These are phyloP conservation scores for Zanthoxylum bungeanum DNA, from an alignment of 345 rosid species.

Conservation along the genomic window DNA sequence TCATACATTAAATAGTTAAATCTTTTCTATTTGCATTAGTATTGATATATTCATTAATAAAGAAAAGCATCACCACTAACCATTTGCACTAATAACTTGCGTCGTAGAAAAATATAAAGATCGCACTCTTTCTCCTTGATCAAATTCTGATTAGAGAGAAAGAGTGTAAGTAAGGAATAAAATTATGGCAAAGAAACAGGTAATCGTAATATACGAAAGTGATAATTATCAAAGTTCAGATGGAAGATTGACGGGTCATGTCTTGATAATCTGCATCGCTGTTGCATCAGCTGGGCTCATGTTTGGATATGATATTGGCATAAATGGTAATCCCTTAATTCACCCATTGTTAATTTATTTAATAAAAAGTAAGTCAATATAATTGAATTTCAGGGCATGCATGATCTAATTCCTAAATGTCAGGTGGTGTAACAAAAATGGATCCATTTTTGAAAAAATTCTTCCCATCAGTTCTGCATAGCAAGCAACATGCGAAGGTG, in stretches of 20 bases:
- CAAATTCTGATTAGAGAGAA: neutral
- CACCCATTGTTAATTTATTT: no score
- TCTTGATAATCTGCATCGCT: slow-evolving; percentile 16
- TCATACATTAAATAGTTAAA: neutral
- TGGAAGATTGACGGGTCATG: slow-evolving; percentile 1
- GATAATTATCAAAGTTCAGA: neutral
- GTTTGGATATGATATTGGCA: slow-evolving; percentile 30
- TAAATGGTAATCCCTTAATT: neutral
- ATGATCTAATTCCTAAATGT: no score
- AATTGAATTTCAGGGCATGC: no score
- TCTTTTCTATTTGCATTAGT: no score
- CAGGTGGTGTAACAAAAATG: slow-evolving; percentile 27
- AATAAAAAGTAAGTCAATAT: no score
- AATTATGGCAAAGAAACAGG: neutral
- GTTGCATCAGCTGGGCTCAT: slow-evolving; percentile 31
- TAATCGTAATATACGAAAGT: neutral
- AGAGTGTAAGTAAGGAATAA: neutral
- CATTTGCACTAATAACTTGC: neutral
- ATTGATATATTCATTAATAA: neutral
- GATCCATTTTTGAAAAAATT: slow-evolving; percentile 27
- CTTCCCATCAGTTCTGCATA: slow-evolving; percentile 27
- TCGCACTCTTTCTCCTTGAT: neutral
- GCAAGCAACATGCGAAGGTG: slow-evolving; percentile 3
- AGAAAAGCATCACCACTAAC: neutral
- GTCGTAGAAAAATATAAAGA: neutral